A percentile compares a stretch with the other conserved stretches of the same genome.
Conservation (phyloP, 805 yeast species). For the Danielia reshetovae region DNA sequence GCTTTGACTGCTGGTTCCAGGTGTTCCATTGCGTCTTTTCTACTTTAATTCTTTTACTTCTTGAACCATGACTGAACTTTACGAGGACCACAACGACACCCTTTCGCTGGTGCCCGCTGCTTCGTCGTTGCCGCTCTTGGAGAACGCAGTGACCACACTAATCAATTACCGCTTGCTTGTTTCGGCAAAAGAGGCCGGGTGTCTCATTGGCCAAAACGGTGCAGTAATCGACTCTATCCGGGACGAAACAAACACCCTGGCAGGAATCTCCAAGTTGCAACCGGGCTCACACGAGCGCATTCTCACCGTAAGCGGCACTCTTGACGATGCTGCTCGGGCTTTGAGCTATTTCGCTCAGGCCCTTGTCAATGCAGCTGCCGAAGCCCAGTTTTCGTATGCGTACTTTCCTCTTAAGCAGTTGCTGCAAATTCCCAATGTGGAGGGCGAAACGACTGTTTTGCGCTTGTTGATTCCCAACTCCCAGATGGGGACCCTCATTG, state of each 20-base stretch:
- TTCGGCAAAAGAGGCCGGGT: conserved; percentile 84
- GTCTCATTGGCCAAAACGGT: conserved; percentile 84
- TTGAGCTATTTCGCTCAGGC: conserved; percentile 67
- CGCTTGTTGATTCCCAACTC: conserved; percentile 76
- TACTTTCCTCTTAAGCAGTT: conserved; percentile 60
- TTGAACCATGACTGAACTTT: too few relatives aligned
- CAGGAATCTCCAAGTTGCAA: conserved; percentile 78
- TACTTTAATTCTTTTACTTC: too few relatives aligned
- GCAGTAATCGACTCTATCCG: conserved; percentile 71
- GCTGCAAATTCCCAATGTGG: conserved; percentile 47
- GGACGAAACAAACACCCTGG: conserved; percentile 72
- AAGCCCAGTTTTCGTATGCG: conserved; percentile 37
- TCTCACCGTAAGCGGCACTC: conserved; percentile 69
- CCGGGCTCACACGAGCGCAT: conserved; percentile 82
- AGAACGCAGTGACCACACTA: conserved; percentile 26
- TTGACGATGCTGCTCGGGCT: conserved; percentile 67
- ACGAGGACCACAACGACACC: too few relatives aligned
- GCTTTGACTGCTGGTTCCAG: too few relatives aligned
- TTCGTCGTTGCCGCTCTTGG: conserved; percentile 28
- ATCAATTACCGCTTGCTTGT: conserved; percentile 56
- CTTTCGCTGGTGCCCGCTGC: too few relatives aligned
- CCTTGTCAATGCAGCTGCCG: conserved; percentile 42
- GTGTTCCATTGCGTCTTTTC: too few relatives aligned
- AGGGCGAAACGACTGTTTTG: conserved; percentile 51
- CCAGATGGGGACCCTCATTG: conserved; percentile 87